These are phyloP conservation scores for Parsonsia alboflavescens DNA, from an alignment of 257 asterid genomes.

Conservation along the genomic window DNA sequence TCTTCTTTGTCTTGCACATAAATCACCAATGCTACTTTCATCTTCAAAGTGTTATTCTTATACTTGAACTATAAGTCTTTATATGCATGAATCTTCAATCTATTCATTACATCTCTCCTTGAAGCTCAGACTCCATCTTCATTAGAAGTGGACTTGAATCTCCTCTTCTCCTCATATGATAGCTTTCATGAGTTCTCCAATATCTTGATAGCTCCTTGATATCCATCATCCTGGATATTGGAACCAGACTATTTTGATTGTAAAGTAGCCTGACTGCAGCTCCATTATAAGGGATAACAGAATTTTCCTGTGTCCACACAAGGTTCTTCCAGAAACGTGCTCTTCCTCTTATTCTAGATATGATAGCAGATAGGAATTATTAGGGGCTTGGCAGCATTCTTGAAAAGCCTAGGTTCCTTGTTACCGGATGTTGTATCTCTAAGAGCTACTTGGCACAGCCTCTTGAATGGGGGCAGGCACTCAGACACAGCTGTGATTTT, in stretches of 20 bases:
- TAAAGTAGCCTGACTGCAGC: neutral
- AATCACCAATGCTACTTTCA: too few relatives aligned
- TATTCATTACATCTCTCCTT: too few relatives aligned
- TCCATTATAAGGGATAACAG: neutral
- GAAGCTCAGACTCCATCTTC: too few relatives aligned
- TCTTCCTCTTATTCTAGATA: neutral
- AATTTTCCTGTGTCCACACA: neutral
- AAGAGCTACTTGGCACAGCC: neutral
- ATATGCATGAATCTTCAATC: too few relatives aligned
- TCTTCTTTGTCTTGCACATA: too few relatives aligned
- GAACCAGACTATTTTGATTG: neutral
- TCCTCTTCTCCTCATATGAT: too few relatives aligned
- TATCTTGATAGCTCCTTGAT: too few relatives aligned
- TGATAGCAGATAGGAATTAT: neutral
- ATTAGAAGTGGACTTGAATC: too few relatives aligned
- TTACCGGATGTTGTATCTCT: neutral
- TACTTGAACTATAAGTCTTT: too few relatives aligned
- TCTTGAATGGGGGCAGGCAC: neutral
- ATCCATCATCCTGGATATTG: neutral
- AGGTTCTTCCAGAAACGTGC: neutral
- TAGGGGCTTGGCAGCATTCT: neutral
- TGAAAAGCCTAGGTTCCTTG: neutral
- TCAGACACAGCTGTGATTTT: neutral
- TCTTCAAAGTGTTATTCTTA: too few relatives aligned
- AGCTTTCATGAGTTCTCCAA: too few relatives aligned